These are phyloP conservation scores for Pythium myriotylum DNA, from an alignment of 352 stramenopile genomes.

Conservation along the genomic window DNA sequence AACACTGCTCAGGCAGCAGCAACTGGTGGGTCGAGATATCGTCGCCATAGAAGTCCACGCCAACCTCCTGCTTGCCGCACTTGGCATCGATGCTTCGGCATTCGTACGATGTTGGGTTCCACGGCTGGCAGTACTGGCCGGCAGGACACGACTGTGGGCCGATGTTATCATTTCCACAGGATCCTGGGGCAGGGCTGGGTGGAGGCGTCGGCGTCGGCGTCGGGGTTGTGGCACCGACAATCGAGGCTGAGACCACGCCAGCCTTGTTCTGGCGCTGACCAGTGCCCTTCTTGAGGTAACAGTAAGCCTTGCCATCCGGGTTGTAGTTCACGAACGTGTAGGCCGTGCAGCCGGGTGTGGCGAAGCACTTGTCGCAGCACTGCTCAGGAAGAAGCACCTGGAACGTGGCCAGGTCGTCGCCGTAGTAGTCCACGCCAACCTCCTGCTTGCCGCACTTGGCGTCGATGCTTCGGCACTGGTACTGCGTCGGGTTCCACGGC, in stretches of 20 bases:
- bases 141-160: constrained; percentile 34
- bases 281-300: constrained; percentile 29
- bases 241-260: constrained; percentile 21
- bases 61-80: constrained; percentile 35
- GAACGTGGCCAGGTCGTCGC: constrained; percentile 37
- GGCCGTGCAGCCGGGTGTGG: constrained; percentile 28
- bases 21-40: constrained; percentile 41
- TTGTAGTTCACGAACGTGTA: constrained; percentile 40
- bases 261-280: constrained; percentile 6
- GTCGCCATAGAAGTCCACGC: constrained; percentile 38
- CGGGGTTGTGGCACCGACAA: background rate
- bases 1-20: constrained; percentile 38
- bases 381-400: constrained; percentile 24
- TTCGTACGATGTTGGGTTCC: constrained; percentile 42
- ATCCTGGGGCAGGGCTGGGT: background rate
- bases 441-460: constrained; percentile 39
- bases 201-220: background rate
- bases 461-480: constrained; percentile 33
- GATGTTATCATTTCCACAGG: constrained; percentile 21
- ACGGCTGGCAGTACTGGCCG: constrained; percentile 9
- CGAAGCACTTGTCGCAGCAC: constrained; percentile 36
- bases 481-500: constrained; percentile 37
- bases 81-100: constrained; percentile 37
- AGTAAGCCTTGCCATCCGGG: constrained; percentile 41
- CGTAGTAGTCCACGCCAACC: constrained; percentile 42